Evolutionary conservation across 2,329 filamentous ascomycete genomes (phyloP), one percentile per base, ranked within the genome.

Genomic region (Geosmithia flava): DNA sequence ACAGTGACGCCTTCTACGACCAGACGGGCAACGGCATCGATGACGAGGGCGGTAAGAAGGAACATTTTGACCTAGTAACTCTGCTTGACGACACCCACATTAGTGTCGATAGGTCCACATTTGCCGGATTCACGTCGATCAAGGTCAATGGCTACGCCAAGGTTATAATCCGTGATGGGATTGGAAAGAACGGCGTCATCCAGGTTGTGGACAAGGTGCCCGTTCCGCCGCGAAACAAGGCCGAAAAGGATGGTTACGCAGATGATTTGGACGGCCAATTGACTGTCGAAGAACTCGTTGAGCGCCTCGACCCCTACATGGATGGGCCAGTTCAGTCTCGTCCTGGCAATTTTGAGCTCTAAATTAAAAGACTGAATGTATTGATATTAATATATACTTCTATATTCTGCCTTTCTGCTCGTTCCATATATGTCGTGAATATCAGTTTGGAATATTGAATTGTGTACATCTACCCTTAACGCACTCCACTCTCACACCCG

Each of bases 1-100:
- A 95, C 70, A 87, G 83, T 6, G 90, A 95, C 59, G 84, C 82
- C 5, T 86, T 83, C 59, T 93, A 89, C 67, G 61, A 63, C n/a
- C 54, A 46, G 52, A 56, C 15, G 44, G 56, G 56, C 13, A 51
- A 53, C 1, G 56, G 56, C 3, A 60, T 58, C n/a, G 55, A 62
- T 1, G 55, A 58, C 1, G 56, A 62, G 42, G 58, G 56, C 13
- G 52, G 47, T 3, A 33, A 44, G 37, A 23, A 20, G 10, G 70
- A 73, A 45, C 74, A 80, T 55, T 80, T 85, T 53, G 83, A 91
- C 55, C 69, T 95, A 2, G 78, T 81, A 0, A 94, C 87, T 0
- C 67, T 88, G 17, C 70, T 95, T 2, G 68, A 77, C 20, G 80
- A 77, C 48, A 78, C 80, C 58, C 74, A 70, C 44, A 59, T 95